Evolutionary conservation across 768 basidiomycete species (phyloP).

Genomic region (Collybia mongolica): DNA sequence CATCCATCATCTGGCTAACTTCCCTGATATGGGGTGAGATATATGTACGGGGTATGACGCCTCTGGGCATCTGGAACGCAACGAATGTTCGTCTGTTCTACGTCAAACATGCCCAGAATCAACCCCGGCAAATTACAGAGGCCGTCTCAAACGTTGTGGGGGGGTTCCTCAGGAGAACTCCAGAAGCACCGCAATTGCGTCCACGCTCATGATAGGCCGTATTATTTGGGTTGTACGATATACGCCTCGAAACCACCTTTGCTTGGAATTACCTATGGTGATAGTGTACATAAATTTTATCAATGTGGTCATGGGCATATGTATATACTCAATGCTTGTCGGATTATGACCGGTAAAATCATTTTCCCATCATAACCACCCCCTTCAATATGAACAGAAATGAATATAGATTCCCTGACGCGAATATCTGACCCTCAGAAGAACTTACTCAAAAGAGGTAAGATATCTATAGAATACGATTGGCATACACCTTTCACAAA

Average conservation of each 20-base stretch:
- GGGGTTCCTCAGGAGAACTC: slow-evolving; percentile 61
- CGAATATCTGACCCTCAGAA: slow-evolving; percentile 8
- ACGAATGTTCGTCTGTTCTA: slow-evolving; percentile 90
- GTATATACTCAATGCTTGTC: too few species aligned
- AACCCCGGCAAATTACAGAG: slow-evolving; percentile 72
- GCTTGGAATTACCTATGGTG: too few species aligned
- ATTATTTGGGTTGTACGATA: too few species aligned
- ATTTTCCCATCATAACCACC: too few species aligned
- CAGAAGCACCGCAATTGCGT: slow-evolving; percentile 25
- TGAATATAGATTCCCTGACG: too few species aligned
- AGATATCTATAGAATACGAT: neutral
- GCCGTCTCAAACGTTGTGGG: slow-evolving; percentile 82
- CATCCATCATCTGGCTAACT: slow-evolving; percentile 89
- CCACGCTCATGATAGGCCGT: too few species aligned
- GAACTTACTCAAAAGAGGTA: slow-evolving; percentile 29
- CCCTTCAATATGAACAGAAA: too few species aligned
- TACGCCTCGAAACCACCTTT: too few species aligned
- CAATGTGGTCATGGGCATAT: too few species aligned
- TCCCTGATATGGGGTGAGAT: slow-evolving; percentile 95
- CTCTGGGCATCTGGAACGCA: slow-evolving; percentile 86
- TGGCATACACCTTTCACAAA: neutral
- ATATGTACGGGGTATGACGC: slow-evolving; percentile 87
- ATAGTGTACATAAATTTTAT: neutral
- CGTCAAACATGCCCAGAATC: slow-evolving; percentile 79
- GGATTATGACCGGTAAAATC: too few species aligned